Evolutionary conservation across 176 grass and related monocot genomes (phyloP), one percentile per base, ranked within the genome.

Genomic region (Eragrostis nindensis): DNA sequence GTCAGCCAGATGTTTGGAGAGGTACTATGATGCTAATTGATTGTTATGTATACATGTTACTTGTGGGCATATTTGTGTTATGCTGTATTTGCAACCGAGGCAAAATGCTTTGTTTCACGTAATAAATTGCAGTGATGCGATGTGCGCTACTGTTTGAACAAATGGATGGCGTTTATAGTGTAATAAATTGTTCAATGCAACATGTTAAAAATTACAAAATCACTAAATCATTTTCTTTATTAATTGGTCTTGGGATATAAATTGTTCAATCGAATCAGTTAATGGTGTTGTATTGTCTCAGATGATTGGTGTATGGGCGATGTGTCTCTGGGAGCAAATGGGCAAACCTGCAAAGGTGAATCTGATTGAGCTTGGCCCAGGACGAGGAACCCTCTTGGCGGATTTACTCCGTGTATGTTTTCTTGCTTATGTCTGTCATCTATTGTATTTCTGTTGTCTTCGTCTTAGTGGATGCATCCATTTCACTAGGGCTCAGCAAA

Each of bases 1-100:
- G 90, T 98, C 30, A 95, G 96, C 86, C 96, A 98, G 68, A 98
- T 98, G 92, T 95, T 95, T 87, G 96, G 96, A 77, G 95, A 98
- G 96, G 96, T 95, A 95, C 22, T 61, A 25, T 60, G 2, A 61
- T 68, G 11, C 48, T 49, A 78, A 76, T 41, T 16, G 29, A 29
- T 66, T 66, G 6, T 7, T 55, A 26, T 78, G n/a, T n/a, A n/a
- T n/a, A n/a, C n/a, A n/a, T n/a, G 30, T 43, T 8, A 57, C 19
- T 47, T 38, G 30, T 83, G 27, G 40, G 3, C 42, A 21, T 39
- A 36, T 8, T 11, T 2, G 6, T 19, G 13, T 17, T 71, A 7
- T 55, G 18, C 11, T 59, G 29, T 67, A 63, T 41, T 27, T 52
- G 11, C 38, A 39, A 36, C 36, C 1, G 9, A 19, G 47, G 25